Conservation (phyloP, 768 basidiomycete species). For the Royoungia palumana region DNA sequence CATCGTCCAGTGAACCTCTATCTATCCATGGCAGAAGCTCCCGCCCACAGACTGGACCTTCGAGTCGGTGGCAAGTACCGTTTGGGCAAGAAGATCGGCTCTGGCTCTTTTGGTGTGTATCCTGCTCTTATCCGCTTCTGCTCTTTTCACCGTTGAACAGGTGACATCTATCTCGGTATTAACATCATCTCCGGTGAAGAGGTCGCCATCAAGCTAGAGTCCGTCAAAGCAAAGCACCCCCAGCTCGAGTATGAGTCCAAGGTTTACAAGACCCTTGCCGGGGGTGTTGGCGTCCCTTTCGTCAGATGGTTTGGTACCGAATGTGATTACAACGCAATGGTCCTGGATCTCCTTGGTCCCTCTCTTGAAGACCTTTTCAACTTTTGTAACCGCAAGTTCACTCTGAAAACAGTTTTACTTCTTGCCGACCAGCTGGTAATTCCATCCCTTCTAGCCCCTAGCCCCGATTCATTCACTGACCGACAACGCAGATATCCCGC, state of each 20-base stretch:
- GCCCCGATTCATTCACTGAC: conserved; percentile 39
- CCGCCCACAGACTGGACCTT: conserved; percentile 74
- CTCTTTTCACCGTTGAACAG: conserved; percentile 38
- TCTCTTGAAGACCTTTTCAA: conserved; percentile 91
- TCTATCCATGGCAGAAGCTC: conserved; percentile 66
- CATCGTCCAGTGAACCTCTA: conserved; percentile 10
- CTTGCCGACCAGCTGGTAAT: conserved; percentile 92
- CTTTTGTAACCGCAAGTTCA: conserved; percentile 97
- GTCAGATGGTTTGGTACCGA: conserved; percentile 94
- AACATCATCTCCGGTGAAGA: conserved; percentile 99
- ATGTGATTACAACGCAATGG: conserved; percentile 99
- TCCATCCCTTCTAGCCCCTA: not conserved
- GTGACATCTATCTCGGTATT: conserved; percentile 98
- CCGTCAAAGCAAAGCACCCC: conserved; percentile 99
- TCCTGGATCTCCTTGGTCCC: conserved; percentile 92
- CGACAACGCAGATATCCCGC: conserved; percentile 76
- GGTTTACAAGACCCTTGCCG: conserved; percentile 96
- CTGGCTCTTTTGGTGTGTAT: conserved; percentile 89
- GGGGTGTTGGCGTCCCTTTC: conserved; percentile 98
- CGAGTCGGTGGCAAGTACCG: conserved; percentile 94
- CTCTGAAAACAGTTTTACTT: conserved; percentile 92
- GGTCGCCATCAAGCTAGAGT: conserved; percentile 99
- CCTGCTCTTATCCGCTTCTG: not conserved
- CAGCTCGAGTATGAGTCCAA: conserved; percentile 98
- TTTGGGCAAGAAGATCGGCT: conserved; percentile 98